phyloP scores from a whole-genome alignment of 1,284 basidiomycete genomes.

The Ceratorhiza oryzae-sativae region DNA sequence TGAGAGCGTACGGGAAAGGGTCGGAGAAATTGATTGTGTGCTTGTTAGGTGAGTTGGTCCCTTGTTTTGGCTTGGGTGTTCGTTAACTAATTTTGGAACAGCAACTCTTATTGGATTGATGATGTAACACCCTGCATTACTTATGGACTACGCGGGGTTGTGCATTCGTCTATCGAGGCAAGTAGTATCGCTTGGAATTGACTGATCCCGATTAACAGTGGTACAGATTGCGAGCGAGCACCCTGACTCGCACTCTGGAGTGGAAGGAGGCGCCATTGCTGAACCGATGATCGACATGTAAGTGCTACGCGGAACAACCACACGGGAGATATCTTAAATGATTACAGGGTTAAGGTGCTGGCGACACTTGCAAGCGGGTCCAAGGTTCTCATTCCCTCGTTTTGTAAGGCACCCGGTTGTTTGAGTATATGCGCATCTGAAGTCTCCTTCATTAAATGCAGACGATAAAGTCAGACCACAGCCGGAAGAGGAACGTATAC shows the following conservation, averaged over 20 bases:
- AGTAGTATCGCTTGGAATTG: conserved; percentile 47
- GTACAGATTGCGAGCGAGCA: conserved; percentile 65
- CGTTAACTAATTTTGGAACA: conserved; percentile 47
- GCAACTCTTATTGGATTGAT: conserved; percentile 97
- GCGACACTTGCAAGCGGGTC: conserved; percentile 70
- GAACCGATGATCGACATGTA: conserved; percentile 96
- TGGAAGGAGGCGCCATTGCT: conserved; percentile 86
- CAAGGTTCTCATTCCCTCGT: conserved; percentile 77
- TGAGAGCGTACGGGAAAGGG: conserved; percentile 61
- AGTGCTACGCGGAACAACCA: conserved; percentile 44
- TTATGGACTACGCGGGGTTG: conserved; percentile 92
- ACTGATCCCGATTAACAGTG: conserved; percentile 49
- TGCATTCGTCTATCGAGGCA: conserved; percentile 78
- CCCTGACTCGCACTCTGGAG: conserved; percentile 87
- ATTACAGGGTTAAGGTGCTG: conserved; percentile 76
- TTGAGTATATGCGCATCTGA: neutral
- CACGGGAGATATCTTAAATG: neutral
- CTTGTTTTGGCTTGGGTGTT: neutral
- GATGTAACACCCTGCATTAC: conserved; percentile 96
- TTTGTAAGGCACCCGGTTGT: conserved; percentile 67
- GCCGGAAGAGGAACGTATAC: conserved; percentile 68
- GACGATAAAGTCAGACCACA: conserved; percentile 77
- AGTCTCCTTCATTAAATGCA: conserved; percentile 49
- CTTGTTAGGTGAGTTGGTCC: conserved; percentile 67
- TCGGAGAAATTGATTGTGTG: conserved; percentile 87